Base-by-base conservation (phyloP, 805 yeast species). In the Kodamaea sagamina region DNA sequence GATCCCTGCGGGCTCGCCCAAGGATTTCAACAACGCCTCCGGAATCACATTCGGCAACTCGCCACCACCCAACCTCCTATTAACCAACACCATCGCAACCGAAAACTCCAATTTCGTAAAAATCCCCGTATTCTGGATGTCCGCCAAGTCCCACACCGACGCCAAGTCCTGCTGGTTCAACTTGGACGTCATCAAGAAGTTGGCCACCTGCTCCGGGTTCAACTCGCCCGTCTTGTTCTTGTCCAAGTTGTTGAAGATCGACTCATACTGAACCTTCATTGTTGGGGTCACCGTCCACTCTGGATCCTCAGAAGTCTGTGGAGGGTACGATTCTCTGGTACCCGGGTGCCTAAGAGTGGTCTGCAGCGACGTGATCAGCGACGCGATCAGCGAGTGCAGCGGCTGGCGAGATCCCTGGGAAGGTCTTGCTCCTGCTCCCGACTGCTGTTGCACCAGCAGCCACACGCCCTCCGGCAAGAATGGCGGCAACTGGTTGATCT, bases 91-190 rank as follows among this genome's bases (percentile, higher is more conserved):
- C 88, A 93, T 84, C 12, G 98, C 97, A 58, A 93, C 84, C 2
- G 95, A 82, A 62, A 93, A 93, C 62, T 93, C 99, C 50, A 79
- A 73, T 55, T 77, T 80, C 38, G 87, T 75, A 58, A 93, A 89
- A 32, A 76, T 76, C 18, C 97, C 97, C 34, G 86, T 80, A 62
- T 89, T 89, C 52, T 87, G 85, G 48, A 89, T 76, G 61, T 93
- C 97, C 7, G 98, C 81, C 52, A 93, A 73, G 65, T 93, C 99
- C 99, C 99, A 93, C 32, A 92, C 82, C 17, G 80, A 68, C 1
- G 98, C 99, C 49, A 93, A 75, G 15, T 80, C 82, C 40, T 87
- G 90, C 56, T 90, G 96, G 40, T 82, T 77, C 47, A 93, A 77
- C 48, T 87, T 86, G 2, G 98, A 92, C 7, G 93, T 85, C 74